Base-by-base conservation (phyloP, 352 stramenopile species). In the Phytophthora rubi region DNA sequence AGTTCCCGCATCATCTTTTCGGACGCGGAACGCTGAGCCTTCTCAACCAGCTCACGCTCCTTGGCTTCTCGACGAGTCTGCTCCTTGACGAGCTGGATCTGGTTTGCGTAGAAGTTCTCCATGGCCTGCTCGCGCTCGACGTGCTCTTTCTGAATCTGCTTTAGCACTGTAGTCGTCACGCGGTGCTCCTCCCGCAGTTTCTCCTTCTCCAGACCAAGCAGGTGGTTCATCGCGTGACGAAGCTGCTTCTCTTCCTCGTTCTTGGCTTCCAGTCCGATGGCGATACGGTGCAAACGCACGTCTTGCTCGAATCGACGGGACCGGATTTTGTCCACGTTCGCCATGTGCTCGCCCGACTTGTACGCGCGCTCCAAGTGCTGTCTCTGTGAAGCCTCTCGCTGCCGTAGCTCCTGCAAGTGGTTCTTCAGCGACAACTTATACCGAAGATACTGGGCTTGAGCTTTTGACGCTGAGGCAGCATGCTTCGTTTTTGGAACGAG, bases 401-500 rank as follows among this genome's bases (percentile, higher is more conserved):
- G 80, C 0, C 81, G 81, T 7, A 92, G 67, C 51, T 88, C 79
- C 37, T 88, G 79, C 6, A 94, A 65, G 53, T 92, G 84, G 47
- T 90, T 80, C 61, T 91, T 91, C 12, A 92, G 59, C 8, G 81
- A 75, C 7, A 91, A 53, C 35, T 91, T 92, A 72, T 94, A 94
- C n/a, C 83, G 80, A 39, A 89, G 53, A 42, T 82, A 83, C 62
- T 92, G 79, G 10, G 76, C 73, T 56, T 82, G 70, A 9, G 77
- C 71, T 49, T 82, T 88, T 0, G 65, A 80, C 1, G 60, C 77
- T n/a, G 70, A 66, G 0, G 65, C 49, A 16, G 39, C 33, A 0
- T 64, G 66, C 16, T 58, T 78, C 1, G 73, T 62, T 7, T 62
- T 58, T 3, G 82, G 73, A 1, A 85, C 48, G 4, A 92, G 49